Evolutionary conservation across 805 yeast species (phyloP), one percentile per base, ranked within the genome.

Genomic region (Candida stauntonica): DNA sequence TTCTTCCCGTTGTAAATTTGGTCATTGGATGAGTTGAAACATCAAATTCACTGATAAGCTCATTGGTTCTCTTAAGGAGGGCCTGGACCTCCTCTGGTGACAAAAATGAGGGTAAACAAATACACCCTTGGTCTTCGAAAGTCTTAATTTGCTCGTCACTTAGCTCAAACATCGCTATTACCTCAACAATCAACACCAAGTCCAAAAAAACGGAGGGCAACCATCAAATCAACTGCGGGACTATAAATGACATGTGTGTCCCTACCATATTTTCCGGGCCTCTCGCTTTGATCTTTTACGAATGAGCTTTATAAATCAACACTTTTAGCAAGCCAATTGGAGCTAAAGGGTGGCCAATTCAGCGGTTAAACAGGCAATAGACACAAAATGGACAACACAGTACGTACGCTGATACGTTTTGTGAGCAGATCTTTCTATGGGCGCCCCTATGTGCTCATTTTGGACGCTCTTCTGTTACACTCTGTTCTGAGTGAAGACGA

Each of bases 401-500:
- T 67, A 15, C 62, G 66, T 31, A 55, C 51, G 21, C 49, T 91
- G 46, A 66, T 91, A 38, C 75, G 94, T 42, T 79, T 82, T 49
- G 96, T 87, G 9, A 79, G 80, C 2, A 71, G 98, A 46, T 89
- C 94, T 14, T 93, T 91, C 63, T 93, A 89, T 57, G 81, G 86
- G 26, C 78, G 80, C 23, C 81, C 86, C n/a, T 84, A 84, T 49
- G 81, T 89, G 29, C 70, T 91, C 31, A 80, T 91, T 7, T 60
- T 93, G 46, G 99, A 91, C 61, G 96, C 97, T 2, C 67, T 91
- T 5, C 62, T 91, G 28, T 75, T 83, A 52, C 99, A 91, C 61
- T 81, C 89, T 13, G 96, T 91, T 7, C 71, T 91, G 21, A 82
- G 89, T 15, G 99, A 93, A 61, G 97, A 91, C 45, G 99, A 93